phyloP scores from a whole-genome alignment of 2,329 filamentous ascomycete species.

The Diaporthe humulicola region DNA sequence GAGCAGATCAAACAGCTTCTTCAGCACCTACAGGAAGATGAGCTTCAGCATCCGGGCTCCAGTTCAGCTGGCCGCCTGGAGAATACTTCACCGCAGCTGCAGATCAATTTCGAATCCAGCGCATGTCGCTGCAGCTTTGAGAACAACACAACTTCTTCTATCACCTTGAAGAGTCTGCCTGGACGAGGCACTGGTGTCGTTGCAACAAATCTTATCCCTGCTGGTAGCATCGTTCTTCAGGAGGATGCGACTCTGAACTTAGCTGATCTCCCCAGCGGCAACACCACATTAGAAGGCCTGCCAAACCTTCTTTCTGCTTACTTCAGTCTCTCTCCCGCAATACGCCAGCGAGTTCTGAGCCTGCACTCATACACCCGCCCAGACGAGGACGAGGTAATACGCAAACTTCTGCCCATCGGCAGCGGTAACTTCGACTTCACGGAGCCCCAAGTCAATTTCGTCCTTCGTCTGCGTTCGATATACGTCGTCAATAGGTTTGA shows the following conservation, averaged over 20 bases:
- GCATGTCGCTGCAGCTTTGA: too few species aligned
- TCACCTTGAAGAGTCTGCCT: not conserved
- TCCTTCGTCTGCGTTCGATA: not conserved
- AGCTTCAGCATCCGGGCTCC: too few species aligned
- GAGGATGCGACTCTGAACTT: not conserved
- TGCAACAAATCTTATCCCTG: not conserved
- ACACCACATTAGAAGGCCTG: too few species aligned
- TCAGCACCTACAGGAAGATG: not conserved
- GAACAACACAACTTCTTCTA: accelerated
- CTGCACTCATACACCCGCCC: not conserved
- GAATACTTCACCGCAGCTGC: not conserved
- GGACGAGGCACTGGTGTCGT: not conserved
- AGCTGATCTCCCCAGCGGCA: too few species aligned
- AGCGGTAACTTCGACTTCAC: not conserved
- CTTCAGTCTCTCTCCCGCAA: not conserved
- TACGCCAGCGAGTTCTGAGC: not conserved
- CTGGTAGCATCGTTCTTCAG: not conserved
- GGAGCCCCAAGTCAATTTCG: not conserved
- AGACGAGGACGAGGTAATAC: not conserved
- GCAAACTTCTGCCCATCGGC: not conserved
- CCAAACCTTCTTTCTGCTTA: not conserved
- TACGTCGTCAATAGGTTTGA: not conserved
- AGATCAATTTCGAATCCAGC: too few species aligned
- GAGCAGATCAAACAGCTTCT: not conserved
- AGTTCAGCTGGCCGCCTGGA: not conserved